These are phyloP conservation scores for Claviceps pazoutovae DNA, from an alignment of 2,329 filamentous ascomycete species.

Conservation along the genomic window DNA sequence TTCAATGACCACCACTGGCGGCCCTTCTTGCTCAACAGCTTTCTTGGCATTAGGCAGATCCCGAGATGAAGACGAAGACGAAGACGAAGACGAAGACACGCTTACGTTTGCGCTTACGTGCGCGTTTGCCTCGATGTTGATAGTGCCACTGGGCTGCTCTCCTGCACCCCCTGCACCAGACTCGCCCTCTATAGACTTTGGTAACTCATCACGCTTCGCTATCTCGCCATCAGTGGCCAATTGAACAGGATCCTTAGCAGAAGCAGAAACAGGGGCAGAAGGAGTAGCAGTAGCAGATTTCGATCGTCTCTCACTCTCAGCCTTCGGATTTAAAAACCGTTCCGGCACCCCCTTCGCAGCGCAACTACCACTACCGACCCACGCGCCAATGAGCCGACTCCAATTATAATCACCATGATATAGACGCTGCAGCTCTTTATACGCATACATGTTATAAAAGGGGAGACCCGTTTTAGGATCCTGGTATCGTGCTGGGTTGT, in stretches of 20 bases:
- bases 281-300: not conserved
- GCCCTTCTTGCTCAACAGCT: not conserved
- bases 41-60: not conserved
- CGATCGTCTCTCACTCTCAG: not conserved
- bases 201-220: not conserved
- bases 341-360: slow-evolving; percentile 68
- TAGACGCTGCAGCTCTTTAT: slow-evolving; percentile 66
- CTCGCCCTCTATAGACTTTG: not conserved
- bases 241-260: too few relatives aligned
- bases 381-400: slow-evolving; percentile 69
- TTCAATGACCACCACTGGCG: too few relatives aligned
- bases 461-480: slow-evolving; percentile 75
- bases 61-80: too few relatives aligned
- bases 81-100: too few relatives aligned
- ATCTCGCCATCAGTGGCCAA: not conserved
- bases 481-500: slow-evolving; percentile 64
- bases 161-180: not conserved
- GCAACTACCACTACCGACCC: slow-evolving; percentile 53
- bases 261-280: too few relatives aligned
- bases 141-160: too few relatives aligned
- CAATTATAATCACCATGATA: slow-evolving; percentile 63
- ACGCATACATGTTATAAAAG: slow-evolving; percentile 68
- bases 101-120: too few relatives aligned
- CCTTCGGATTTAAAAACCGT: slow-evolving; percentile 43
- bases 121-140: too few relatives aligned